A percentile compares a stretch with the other conserved stretches of the same genome.
These are phyloP conservation scores for Clavulina sp. DNA, from an alignment of 768 basidiomycete species.

Conservation along the genomic window DNA sequence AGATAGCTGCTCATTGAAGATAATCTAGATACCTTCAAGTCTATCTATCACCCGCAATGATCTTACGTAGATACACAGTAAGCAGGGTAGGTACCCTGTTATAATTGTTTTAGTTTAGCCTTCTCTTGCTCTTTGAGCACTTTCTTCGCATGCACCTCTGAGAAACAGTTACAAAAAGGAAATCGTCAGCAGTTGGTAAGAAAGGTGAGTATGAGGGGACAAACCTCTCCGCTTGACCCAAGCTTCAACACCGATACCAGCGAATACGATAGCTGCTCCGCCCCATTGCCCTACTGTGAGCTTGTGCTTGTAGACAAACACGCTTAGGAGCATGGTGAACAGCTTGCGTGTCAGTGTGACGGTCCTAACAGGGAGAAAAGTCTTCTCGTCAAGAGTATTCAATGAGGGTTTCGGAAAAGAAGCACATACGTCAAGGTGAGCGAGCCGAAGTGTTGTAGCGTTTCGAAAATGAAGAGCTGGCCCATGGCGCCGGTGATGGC, in stretches of 20 bases:
- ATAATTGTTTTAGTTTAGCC: slow-evolving; percentile 66
- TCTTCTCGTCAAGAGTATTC: not conserved
- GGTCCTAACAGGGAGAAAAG: slow-evolving; percentile 34
- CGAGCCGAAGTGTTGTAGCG: slow-evolving; percentile 77
- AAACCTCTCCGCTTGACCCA: slow-evolving; percentile 75
- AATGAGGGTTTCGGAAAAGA: not conserved
- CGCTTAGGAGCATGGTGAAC: slow-evolving; percentile 94
- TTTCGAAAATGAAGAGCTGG: slow-evolving; percentile 96
- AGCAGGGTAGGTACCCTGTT: too few species aligned
- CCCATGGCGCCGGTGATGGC: slow-evolving; percentile 84
- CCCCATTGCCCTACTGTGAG: slow-evolving; percentile 78
- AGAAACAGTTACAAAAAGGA: slow-evolving; percentile 7
- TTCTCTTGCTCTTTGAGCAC: slow-evolving; percentile 72
- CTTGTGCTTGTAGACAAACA: slow-evolving; percentile 77
- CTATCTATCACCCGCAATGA: too few species aligned
- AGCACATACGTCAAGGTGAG: slow-evolving; percentile 66
- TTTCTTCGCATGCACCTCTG: slow-evolving; percentile 66
- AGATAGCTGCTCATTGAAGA: too few species aligned
- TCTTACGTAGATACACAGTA: too few species aligned
- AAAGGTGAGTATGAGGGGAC: slow-evolving; percentile 11
- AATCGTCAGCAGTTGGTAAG: not conserved
- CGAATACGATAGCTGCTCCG: slow-evolving; percentile 83
- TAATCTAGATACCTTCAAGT: too few species aligned
- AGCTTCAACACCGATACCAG: slow-evolving; percentile 89
- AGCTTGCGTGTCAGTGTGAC: slow-evolving; percentile 93